These are phyloP conservation scores for Ceratocystis huliohia DNA, from an alignment of 2,329 filamentous ascomycete genomes.

Conservation along the genomic window DNA sequence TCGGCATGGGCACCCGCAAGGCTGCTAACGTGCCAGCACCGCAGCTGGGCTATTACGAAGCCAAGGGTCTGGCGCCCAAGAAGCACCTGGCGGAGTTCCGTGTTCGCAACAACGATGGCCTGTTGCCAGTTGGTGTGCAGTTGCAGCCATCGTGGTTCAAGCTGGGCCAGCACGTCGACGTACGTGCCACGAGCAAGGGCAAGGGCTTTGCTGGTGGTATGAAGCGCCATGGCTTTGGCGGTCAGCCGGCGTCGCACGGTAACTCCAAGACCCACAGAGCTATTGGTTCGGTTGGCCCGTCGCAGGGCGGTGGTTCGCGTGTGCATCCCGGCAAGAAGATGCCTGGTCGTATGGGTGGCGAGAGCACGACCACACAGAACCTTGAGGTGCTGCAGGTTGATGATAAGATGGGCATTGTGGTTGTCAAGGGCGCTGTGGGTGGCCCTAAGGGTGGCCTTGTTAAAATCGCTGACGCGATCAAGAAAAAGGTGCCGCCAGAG, in stretches of 20 bases:
- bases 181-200: slow-evolving; percentile 63
- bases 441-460: slow-evolving; percentile 81
- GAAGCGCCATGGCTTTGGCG: slow-evolving; percentile 85
- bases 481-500: slow-evolving; percentile 53
- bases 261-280: slow-evolving; percentile 88
- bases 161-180: slow-evolving; percentile 81
- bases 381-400: slow-evolving; percentile 81
- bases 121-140: slow-evolving; percentile 61
- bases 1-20: slow-evolving; percentile 65
- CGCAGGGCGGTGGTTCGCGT: slow-evolving; percentile 82
- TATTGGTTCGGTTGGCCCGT: slow-evolving; percentile 78
- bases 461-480: slow-evolving; percentile 77
- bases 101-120: slow-evolving; percentile 58
- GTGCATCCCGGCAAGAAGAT: slow-evolving; percentile 96
- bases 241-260: slow-evolving; percentile 87
- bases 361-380: slow-evolving; percentile 83
- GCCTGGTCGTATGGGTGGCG: slow-evolving; percentile 87
- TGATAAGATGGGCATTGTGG: slow-evolving; percentile 70
- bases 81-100: slow-evolving; percentile 73
- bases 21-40: slow-evolving; percentile 68
- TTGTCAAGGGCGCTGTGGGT: slow-evolving; percentile 74
- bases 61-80: slow-evolving; percentile 72
- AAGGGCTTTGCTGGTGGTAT: slow-evolving; percentile 96
- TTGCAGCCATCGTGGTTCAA: slow-evolving; percentile 85
- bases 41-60: slow-evolving; percentile 76